A percentile compares a stretch with the other conserved stretches of the same genome.
phyloP scores from a whole-genome alignment of 495 filamentous ascomycete genomes.

The Penicillium roqueforti region DNA sequence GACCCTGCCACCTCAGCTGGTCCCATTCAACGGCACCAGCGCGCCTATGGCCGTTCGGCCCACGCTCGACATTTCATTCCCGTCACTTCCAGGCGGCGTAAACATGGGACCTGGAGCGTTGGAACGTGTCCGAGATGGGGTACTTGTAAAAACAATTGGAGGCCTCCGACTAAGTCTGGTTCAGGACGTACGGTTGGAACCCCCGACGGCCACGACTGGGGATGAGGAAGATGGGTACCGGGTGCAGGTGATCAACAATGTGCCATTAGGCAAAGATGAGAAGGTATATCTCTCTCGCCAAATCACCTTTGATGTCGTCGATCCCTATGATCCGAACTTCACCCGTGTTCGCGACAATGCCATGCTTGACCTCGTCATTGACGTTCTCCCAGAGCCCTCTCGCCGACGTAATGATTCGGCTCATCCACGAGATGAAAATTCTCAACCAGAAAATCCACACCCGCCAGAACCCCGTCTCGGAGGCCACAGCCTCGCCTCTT shows the following conservation, averaged over 20 bases:
- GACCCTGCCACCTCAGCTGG: constrained; percentile 72
- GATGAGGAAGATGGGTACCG: constrained; percentile 50
- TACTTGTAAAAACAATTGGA: constrained; percentile 72
- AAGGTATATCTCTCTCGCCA: constrained; percentile 77
- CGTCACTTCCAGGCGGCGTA: constrained; percentile 55
- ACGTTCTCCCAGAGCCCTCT: constrained; percentile 45
- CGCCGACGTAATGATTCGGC: constrained; percentile 39
- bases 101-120: constrained; percentile 48
- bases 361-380: constrained; percentile 66
- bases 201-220: constrained; percentile 26
- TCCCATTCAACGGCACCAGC: constrained; percentile 71
- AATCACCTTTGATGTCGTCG: constrained; percentile 64
- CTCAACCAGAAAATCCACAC: constrained; percentile 22
- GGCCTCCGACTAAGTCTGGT: constrained; percentile 77
- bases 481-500: constrained; percentile 15
- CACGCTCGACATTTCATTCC: constrained; percentile 79
- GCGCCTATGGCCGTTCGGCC: constrained; percentile 56
- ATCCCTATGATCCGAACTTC: constrained; percentile 76
- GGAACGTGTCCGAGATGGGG: constrained; percentile 65
- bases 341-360: constrained; percentile 68
- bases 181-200: constrained; percentile 51
- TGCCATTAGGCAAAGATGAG: constrained; percentile 83
- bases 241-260: constrained; percentile 72
- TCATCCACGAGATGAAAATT: constrained; percentile 29
- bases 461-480: constrained; percentile 14